Base-by-base conservation (phyloP, 495 filamentous ascomycete species). In the Pseudevernia furfuracea region DNA sequence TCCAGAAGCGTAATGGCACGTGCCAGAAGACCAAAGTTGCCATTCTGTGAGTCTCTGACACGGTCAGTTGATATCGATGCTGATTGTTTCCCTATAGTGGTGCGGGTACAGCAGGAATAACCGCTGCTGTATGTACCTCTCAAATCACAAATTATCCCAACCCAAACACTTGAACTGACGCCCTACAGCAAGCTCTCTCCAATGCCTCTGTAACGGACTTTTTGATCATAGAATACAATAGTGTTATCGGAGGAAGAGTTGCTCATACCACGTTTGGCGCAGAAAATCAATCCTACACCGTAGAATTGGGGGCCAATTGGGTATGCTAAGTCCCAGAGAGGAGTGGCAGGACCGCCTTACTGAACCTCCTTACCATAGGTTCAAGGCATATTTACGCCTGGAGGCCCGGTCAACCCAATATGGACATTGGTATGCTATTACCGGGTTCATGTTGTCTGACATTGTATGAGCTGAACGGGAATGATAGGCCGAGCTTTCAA, bases 251-350 rank as follows among this genome's bases (percentile, higher is more conserved):
- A 12, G 87, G 87, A 59, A 79, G 87, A 53, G 81, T 82, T 36
- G 72, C 74, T 59, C 75, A 82, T 63, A 81, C 81, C 0, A 78
- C 73, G 0, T 89, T 92, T 70, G 88, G 89, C 10, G 70, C 74
- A 48, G 19, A 41, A 14, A 39, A 52, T 30, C 41, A 64, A 23
- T 59, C 32, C 32, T 88, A 85, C 72, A 77, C 73, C 1, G 74
- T 89, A n/a, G 87, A 89, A 70, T 74, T 86, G 21, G 87, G 87
- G 14, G 86, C 85, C 12, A 89, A 89, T 65, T 89, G 87, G 87
- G 84, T 79, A 75, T 60, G 66, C 21, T 55, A 17, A 46, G 23
- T 23, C 21, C 5, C 11, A 3, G 44, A 23, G 17, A 41, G 52
- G 8, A 34, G 9, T 17, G 32, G 23, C 17, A 32, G 52, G 15